Percentiles rank a stretch among this genome's conserved stretches.
phyloP scores from a whole-genome alignment of 352 stramenopile genomes.

The Phytophthora capsici region DNA sequence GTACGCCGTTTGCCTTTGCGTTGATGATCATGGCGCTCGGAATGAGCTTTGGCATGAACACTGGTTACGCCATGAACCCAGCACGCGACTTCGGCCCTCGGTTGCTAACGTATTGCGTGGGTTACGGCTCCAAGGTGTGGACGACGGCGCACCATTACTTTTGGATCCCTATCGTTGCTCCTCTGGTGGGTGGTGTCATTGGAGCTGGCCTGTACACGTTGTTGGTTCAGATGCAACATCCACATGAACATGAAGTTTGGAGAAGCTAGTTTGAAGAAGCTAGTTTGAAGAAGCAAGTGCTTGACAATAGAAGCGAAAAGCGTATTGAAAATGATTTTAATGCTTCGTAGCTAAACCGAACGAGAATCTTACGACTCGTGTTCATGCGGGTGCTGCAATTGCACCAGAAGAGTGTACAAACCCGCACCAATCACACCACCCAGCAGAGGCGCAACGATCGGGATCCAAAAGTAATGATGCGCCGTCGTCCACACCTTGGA shows the following conservation, averaged over 20 bases:
- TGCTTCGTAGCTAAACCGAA: too few relatives aligned
- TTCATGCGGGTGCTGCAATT: constrained; percentile 21
- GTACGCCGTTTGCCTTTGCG: constrained; percentile 18
- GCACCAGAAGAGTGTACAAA: constrained; percentile 17
- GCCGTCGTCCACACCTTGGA: constrained; percentile 22
- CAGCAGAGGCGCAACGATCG: constrained; percentile 9
- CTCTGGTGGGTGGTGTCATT: constrained; percentile 12
- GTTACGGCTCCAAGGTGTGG: constrained; percentile 27
- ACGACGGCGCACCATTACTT: constrained; percentile 17
- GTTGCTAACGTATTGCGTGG: constrained; percentile 15
- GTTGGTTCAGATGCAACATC: constrained; percentile 22
- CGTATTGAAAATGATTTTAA: too few relatives aligned
- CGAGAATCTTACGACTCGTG: constrained; percentile 6
- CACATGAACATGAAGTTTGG: constrained; percentile 12
- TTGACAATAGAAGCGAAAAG: too few relatives aligned
- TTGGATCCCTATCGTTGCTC: constrained; percentile 23
- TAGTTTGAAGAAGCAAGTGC: too few relatives aligned
- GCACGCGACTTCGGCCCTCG: constrained; percentile 25
- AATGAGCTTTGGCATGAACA: constrained; percentile 32
- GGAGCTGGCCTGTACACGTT: constrained; percentile 19
- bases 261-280: too few relatives aligned
- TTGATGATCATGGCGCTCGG: constrained; percentile 29
- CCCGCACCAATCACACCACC: constrained; percentile 19
- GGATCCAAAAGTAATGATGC: constrained; percentile 29
- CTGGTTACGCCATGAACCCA: constrained; percentile 26